phyloP scores from a whole-genome alignment of 2,329 filamentous ascomycete species.

The Xylaria sp. region DNA sequence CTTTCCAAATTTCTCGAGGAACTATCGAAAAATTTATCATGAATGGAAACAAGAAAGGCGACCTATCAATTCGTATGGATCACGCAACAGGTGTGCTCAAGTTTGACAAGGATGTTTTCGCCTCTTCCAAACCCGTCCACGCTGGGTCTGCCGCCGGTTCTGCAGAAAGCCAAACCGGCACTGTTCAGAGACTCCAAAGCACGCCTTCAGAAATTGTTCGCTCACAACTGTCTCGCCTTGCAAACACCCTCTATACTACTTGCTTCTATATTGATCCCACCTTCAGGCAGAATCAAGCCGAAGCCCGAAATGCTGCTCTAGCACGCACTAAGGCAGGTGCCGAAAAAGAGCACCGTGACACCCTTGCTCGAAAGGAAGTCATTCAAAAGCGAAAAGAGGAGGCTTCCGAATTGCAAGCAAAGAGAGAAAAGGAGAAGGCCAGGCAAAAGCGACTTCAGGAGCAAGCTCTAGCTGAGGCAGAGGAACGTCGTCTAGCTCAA shows the following conservation, averaged over 20 bases:
- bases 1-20: constrained; percentile 89
- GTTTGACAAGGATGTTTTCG: constrained; percentile 98
- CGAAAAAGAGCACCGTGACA: constrained; percentile 90
- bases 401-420: constrained; percentile 87
- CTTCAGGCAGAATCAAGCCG: constrained; percentile 83
- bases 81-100: constrained; percentile 95
- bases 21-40: constrained; percentile 99
- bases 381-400: constrained; percentile 98
- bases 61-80: constrained; percentile 94
- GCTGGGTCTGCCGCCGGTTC: constrained; percentile 86
- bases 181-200: constrained; percentile 95
- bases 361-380: constrained; percentile 84
- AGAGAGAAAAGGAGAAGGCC: constrained; percentile 92
- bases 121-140: constrained; percentile 91
- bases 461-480: constrained; percentile 88
- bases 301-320: constrained; percentile 82
- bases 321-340: constrained; percentile 85
- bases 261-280: constrained; percentile 95
- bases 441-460: constrained; percentile 87
- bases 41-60: constrained; percentile 99
- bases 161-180: constrained; percentile 83
- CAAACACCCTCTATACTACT: constrained; percentile 90
- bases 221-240: constrained; percentile 90
- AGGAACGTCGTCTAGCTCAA: constrained; percentile 87
- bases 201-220: constrained; percentile 98